Evolutionary conservation across 176 grass and related monocot species (phyloP).

Genomic region (Dendrocalamus sinicus): DNA sequence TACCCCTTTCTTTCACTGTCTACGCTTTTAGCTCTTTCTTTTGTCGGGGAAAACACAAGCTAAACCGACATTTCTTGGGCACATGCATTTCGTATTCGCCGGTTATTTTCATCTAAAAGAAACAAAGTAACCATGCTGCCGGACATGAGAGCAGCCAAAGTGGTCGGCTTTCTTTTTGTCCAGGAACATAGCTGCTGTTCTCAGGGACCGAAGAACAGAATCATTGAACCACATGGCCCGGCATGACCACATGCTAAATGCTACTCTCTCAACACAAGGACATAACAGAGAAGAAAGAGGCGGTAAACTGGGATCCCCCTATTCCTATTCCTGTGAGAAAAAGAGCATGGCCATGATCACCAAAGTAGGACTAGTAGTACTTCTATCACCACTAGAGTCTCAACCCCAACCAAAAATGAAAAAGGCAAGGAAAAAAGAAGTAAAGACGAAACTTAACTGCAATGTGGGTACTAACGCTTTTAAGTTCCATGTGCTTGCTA

Average conservation of each 20-base stretch:
- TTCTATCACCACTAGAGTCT: neutral
- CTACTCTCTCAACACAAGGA: neutral
- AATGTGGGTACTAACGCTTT: neutral
- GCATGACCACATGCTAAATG: neutral
- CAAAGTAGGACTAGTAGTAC: neutral
- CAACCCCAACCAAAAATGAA: neutral
- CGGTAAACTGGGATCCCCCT: neutral
- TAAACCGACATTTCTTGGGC: neutral
- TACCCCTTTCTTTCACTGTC: too few relatives aligned
- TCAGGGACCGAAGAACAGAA: conserved; percentile 23
- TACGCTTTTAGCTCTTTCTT: neutral
- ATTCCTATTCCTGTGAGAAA: neutral
- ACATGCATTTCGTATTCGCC: neutral
- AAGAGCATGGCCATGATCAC: conserved; percentile 2
- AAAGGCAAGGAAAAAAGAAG: neutral
- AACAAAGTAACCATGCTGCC: neutral
- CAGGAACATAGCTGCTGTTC: neutral
- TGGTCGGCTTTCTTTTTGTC: conserved; percentile 23
- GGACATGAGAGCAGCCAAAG: neutral
- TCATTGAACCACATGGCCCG: conserved; percentile 24
- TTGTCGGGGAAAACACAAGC: neutral
- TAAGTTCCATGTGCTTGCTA: too few relatives aligned
- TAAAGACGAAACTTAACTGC: neutral
- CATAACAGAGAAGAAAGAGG: neutral
- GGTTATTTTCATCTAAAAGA: neutral